Evolutionary conservation across 768 basidiomycete species (phyloP), one percentile per base, ranked within the genome.

Genomic region (Lactarius deliciosus): DNA sequence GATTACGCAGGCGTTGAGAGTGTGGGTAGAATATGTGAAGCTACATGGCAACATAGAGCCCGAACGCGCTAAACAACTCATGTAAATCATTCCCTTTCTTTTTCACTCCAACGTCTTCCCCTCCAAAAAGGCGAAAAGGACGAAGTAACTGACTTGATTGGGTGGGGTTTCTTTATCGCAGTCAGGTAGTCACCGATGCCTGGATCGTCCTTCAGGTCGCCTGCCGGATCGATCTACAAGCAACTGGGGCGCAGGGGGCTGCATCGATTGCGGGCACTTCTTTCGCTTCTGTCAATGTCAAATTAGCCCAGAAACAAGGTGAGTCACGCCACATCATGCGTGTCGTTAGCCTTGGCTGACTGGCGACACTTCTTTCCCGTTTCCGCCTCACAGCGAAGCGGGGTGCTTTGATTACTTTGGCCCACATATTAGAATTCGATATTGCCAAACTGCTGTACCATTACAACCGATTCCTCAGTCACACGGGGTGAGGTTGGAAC

Each of bases 171-270:
- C 50, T 13, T 16, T 5, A 22, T 7, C 13, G 22, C 11, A 53
- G 63, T 50, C 57, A 64, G 34, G 63, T 64, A 11, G 47, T 58
- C 25, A 20, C 38, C 25, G 63, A 64, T 36, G 63, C 57, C 11
- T 64, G 57, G 57, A 30, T 58, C 45, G 9, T 53, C 34, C 63
- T 64, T 30, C 63, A 58, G 15, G 34, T 58, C 20, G 63, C 57
- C 5, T 38, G 28, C 10, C 57, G 63, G 45, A 22, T 58, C 34
- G 36, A 53, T 64, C 55, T 11, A 56, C 16, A 34, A 9, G 25
- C 28, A 32, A 18, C 28, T 25, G 55, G 7, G 30, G 40, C n/a
- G 25, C 1, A 53, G 10, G 13, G 25, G 53, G 25, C 8, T 41
- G 5, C 16, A 7, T n/a, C 30, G n/a, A 45, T 11, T n/a, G 3